Percentiles rank a stretch among this genome's conserved stretches.
phyloP scores from a whole-genome alignment of 805 yeast species.

The Starmerella stellata region DNA sequence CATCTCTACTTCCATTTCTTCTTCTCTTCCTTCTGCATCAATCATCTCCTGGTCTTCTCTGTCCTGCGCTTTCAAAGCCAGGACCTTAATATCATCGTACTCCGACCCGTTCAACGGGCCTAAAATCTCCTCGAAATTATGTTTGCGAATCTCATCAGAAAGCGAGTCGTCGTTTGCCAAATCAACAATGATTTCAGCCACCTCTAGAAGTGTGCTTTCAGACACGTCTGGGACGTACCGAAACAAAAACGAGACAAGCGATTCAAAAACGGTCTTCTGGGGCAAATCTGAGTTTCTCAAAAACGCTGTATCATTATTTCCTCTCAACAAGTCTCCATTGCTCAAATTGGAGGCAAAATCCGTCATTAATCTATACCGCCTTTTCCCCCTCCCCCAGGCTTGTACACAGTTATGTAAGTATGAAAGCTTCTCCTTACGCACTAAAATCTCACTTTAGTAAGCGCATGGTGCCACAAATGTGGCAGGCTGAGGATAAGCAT shows the following conservation, averaged over 20 bases:
- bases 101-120: constrained; percentile 22
- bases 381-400: too few relatives aligned
- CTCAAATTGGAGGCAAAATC: too few relatives aligned
- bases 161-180: constrained; percentile 32
- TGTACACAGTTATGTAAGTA: too few relatives aligned
- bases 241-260: constrained; percentile 40
- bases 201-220: constrained; percentile 51
- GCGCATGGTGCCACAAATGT: too few relatives aligned
- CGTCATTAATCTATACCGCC: too few relatives aligned
- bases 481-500: too few relatives aligned
- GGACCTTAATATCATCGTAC: constrained; percentile 5
- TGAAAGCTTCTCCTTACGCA: too few relatives aligned
- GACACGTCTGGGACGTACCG: constrained; percentile 52
- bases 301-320: too few relatives aligned
- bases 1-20: constrained; percentile 19
- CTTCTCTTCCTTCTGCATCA: constrained; percentile 22
- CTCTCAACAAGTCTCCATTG: too few relatives aligned
- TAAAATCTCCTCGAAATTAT: constrained; percentile 36
- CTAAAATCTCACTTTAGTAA: too few relatives aligned
- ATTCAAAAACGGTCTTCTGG: too few relatives aligned
- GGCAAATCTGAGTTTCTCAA: too few relatives aligned
- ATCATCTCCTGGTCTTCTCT: constrained; percentile 5
- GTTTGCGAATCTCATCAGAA: constrained; percentile 30
- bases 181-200: constrained; percentile 38
- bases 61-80: constrained; percentile 16